Conservation (phyloP, 129 eudicot genomes). For the Solidago caesia region DNA sequence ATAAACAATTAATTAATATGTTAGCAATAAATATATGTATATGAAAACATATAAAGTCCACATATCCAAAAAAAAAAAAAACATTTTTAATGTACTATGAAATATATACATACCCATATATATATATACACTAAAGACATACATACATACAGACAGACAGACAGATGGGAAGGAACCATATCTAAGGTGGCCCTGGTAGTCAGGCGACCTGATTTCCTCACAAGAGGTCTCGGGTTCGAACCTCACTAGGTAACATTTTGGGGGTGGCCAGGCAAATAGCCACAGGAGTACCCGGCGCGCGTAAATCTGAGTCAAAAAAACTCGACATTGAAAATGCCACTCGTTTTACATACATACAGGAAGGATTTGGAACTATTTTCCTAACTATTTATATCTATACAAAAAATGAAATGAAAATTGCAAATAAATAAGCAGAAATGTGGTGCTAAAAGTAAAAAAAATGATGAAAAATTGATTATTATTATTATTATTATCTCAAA, state of each 20-base stretch:
- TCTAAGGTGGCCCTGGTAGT: too few species aligned
- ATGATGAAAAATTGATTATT: neutral
- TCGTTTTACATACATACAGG: neutral
- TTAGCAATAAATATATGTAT: neutral
- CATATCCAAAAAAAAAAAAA: neutral
- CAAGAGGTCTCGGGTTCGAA: too few species aligned
- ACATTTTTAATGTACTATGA: neutral
- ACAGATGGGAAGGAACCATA: too few species aligned
- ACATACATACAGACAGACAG: too few species aligned
- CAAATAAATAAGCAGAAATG: slow-evolving; percentile 23
- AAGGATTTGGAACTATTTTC: slow-evolving; percentile 14
- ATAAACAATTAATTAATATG: slow-evolving; percentile 3
- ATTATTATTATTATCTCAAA: slow-evolving; percentile 6
- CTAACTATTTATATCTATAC: slow-evolving; percentile 1
- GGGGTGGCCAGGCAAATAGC: too few species aligned
- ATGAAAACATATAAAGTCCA: neutral
- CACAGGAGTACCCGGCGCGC: too few species aligned
- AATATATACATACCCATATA: too few species aligned
- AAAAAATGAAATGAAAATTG: neutral
- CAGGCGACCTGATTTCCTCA: too few species aligned
- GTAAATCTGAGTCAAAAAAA: neutral
- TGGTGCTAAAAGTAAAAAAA: neutral
- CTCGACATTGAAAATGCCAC: slow-evolving; percentile 2
- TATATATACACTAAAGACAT: too few species aligned
- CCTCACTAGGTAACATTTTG: too few species aligned